These are phyloP conservation scores for Zasmidium citrigriseum DNA, from an alignment of 2,329 filamentous ascomycete genomes.

Conservation along the genomic window DNA sequence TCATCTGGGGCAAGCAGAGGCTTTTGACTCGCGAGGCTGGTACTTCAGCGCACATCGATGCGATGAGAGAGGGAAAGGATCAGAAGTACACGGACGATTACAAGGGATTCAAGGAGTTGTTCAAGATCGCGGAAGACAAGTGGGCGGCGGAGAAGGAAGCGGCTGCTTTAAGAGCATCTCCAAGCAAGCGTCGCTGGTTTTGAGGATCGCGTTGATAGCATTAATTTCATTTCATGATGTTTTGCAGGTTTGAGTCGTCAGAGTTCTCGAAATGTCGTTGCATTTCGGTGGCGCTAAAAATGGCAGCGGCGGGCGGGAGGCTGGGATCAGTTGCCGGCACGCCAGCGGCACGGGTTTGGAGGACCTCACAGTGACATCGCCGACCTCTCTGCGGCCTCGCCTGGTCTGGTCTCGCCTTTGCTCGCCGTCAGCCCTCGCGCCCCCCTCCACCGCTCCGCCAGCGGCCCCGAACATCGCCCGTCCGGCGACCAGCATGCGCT, in stretches of 20 bases:
- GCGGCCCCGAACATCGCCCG: conserved; percentile 1
- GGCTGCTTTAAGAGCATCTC: neutral
- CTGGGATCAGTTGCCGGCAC: neutral
- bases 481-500: neutral
- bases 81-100: conserved; percentile 39
- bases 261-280: too few species aligned
- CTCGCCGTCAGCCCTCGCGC: neutral
- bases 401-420: neutral
- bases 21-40: conserved; percentile 33
- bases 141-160: neutral
- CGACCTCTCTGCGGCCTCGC: neutral
- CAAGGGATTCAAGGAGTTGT: conserved; percentile 30
- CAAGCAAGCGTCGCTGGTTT: neutral
- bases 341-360: neutral
- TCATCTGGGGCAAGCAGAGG: conserved; percentile 33
- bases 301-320: neutral
- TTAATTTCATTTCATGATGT: neutral
- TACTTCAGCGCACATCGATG: conserved; percentile 30
- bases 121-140: conserved; percentile 9
- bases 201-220: neutral
- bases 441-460: neutral
- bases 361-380: neutral
- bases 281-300: neutral
- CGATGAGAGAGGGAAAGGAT: conserved; percentile 19
- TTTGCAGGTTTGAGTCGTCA: too few species aligned